Base-by-base conservation (phyloP, 345 rosid species). In the Euphorbia peplus region DNA sequence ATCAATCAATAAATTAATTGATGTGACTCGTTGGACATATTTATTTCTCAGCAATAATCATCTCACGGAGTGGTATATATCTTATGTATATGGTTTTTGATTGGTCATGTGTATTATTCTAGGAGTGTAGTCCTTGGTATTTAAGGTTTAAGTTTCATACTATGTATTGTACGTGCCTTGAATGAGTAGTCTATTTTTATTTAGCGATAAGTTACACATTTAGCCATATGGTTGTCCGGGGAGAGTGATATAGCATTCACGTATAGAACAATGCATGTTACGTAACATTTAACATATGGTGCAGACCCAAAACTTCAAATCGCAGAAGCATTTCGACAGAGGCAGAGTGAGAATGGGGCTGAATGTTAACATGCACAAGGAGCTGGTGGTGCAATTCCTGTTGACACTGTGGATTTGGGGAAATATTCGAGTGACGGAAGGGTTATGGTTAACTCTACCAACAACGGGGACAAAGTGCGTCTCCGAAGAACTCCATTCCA, bases 401-500 rank as follows among this genome's bases (percentile, higher is more conserved):
- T 48, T 52, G 25, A 67, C 18, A 0, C 26, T 70, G 3, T 60
- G n/a, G 73, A 55, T 74, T 51, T 73, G 64, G 57, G 44, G 70
- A 52, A 37, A 26, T 48, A 44, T 71, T 57, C 75, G 72, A 69
- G 69, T 65, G 60, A 51, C 75, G 30, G 79, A 84, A 24, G 95
- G 87, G 30, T 63, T 93, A n/a, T 93, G 97, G 97, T 74, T 93
- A 59, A 87, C 25, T 66, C n/a, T 93, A 46, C 96, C 95, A 4
- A 32, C 75, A 21, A 8, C 89, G 4, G 91, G 90, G 30, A 85
- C 91, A 35, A 93, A 91, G 74, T 93, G 97, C 82, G 92, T 93
- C n/a, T 93, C 95, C 14, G 98, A 93, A 82, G 95, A 88, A 69
- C 82, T 93, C 68, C 95, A 85, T 70, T 84, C 72, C 79, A 85